Evolutionary conservation across 805 yeast genomes (phyloP).

Genomic region (Pichia heedii): DNA sequence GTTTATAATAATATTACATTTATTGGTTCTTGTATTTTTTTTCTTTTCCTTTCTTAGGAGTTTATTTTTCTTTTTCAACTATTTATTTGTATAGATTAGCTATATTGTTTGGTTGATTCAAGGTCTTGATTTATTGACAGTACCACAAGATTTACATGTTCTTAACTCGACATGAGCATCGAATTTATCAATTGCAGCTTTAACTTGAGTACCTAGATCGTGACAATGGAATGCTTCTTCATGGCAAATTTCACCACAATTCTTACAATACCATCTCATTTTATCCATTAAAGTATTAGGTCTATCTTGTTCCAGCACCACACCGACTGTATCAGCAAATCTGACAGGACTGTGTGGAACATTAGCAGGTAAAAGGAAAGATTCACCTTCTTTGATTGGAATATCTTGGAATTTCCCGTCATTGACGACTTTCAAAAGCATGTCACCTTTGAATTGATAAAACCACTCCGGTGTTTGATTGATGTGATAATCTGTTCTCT

Average conservation of each 20-base stretch:
- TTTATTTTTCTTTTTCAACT: too few relatives aligned
- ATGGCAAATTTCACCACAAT: constrained; percentile 56
- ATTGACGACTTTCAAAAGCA: constrained; percentile 78
- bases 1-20: too few relatives aligned
- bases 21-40: neutral
- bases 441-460: constrained; percentile 75
- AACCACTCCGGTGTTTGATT: constrained; percentile 95
- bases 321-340: constrained; percentile 76
- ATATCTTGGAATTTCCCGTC: constrained; percentile 70
- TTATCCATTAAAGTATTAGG: constrained; percentile 63
- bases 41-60: neutral
- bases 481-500: constrained; percentile 84
- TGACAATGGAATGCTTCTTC: constrained; percentile 64
- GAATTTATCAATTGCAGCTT: constrained; percentile 65
- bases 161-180: constrained; percentile 54
- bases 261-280: constrained; percentile 80
- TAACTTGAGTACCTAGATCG: constrained; percentile 87
- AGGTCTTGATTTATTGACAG: constrained; percentile 60
- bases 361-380: constrained; percentile 78
- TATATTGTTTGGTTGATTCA: too few relatives aligned
- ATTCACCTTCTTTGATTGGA: constrained; percentile 73
- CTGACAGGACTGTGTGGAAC: constrained; percentile 88
- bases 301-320: constrained; percentile 88
- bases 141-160: constrained; percentile 70
- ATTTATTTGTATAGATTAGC: neutral